Conservation (phyloP, 805 yeast genomes). For the Citeromyces matritensis region DNA sequence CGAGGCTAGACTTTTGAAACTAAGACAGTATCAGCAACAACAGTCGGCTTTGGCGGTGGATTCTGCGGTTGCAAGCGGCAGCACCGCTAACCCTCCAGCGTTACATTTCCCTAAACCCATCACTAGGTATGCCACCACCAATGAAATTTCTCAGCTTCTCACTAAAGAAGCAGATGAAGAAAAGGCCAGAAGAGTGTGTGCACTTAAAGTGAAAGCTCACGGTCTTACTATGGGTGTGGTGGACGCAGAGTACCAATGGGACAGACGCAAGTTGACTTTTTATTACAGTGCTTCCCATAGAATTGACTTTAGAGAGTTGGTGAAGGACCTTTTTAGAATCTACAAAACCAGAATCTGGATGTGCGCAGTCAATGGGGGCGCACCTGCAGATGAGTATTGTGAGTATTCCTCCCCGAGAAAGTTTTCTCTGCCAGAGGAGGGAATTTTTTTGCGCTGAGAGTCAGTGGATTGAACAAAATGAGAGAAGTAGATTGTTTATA, state of each 20-base stretch:
- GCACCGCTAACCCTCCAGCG: slow-evolving; percentile 19
- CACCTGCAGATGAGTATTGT: slow-evolving; percentile 3
- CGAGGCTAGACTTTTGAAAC: slow-evolving; percentile 54
- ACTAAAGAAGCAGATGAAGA: slow-evolving; percentile 55
- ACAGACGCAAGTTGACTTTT: slow-evolving; percentile 65
- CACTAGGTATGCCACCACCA: slow-evolving; percentile 42
- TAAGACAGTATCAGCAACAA: slow-evolving; percentile 57
- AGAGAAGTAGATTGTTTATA: no score
- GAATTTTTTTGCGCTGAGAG: no score
- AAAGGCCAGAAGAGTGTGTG: slow-evolving; percentile 48
- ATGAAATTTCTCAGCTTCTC: slow-evolving; percentile 43
- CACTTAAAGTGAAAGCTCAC: slow-evolving; percentile 35
- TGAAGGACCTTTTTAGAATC: slow-evolving; percentile 56
- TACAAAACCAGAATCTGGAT: slow-evolving; percentile 81
- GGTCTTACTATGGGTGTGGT: slow-evolving; percentile 41
- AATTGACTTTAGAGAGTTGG: slow-evolving; percentile 67
- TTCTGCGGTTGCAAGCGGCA: slow-evolving; percentile 1
- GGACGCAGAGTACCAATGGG: slow-evolving; percentile 82
- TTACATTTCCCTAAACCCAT: slow-evolving; percentile 57
- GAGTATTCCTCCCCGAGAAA: no score
- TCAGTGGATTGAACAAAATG: no score
- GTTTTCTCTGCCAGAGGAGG: no score
- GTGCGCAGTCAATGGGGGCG: slow-evolving; percentile 42
- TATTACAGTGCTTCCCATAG: slow-evolving; percentile 50
- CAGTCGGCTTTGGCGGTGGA: slow-evolving; percentile 37